Conservation (phyloP, 2,329 filamentous ascomycete genomes). For the Fusarium nygamai region DNA sequence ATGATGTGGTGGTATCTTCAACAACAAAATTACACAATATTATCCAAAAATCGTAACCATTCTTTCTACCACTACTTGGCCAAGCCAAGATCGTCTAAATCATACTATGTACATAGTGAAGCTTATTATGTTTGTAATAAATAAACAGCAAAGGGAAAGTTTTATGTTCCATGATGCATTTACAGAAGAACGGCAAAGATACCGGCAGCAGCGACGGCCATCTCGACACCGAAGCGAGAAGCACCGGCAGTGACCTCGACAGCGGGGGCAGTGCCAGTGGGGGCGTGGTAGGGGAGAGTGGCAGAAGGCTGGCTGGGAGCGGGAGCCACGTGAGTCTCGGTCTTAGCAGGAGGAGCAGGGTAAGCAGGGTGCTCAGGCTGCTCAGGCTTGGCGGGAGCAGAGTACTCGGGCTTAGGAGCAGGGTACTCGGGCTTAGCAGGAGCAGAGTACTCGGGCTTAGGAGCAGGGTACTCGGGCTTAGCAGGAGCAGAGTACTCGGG, state of each 20-base stretch:
- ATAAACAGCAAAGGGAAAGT: constrained; percentile 35
- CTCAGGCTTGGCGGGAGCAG: constrained; percentile 9
- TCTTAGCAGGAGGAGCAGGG: background rate
- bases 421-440: constrained; percentile 8
- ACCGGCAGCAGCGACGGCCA: constrained; percentile 46
- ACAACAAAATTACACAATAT: constrained; percentile 13
- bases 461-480: background rate
- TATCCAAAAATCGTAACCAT: constrained; percentile 40
- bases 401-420: no score
- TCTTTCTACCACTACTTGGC: constrained; percentile 37
- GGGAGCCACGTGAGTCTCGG: constrained; percentile 21
- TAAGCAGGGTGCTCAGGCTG: background rate
- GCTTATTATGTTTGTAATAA: constrained; percentile 41
- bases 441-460: background rate
- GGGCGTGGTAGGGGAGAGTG: constrained; percentile 28
- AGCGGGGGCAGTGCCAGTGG: constrained; percentile 34
- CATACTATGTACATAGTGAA: constrained; percentile 46
- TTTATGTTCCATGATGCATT: constrained; percentile 35
- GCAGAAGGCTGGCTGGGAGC: constrained; percentile 34
- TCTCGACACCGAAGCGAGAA: constrained; percentile 45
- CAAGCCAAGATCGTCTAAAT: constrained; percentile 40
- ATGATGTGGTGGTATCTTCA: constrained; percentile 29
- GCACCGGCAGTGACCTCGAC: constrained; percentile 45
- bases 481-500: constrained; percentile 19
- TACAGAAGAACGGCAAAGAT: constrained; percentile 49